Base-by-base conservation (phyloP, 257 asterid species). In the Fraxinus excelsior region DNA sequence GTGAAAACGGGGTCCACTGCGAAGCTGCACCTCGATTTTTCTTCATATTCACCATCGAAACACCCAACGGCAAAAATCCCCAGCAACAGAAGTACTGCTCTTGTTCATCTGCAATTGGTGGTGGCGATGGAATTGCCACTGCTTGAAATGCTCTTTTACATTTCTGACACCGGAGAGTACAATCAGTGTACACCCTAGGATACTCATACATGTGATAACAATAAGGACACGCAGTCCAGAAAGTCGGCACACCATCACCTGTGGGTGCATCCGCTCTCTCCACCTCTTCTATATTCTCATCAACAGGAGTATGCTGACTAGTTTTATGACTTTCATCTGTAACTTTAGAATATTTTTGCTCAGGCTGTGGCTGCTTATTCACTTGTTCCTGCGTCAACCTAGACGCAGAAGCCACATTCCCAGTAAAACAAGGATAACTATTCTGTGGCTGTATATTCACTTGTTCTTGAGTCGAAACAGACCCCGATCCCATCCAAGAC, bases 171-270 rank as follows among this genome's bases (percentile, higher is more conserved):
- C 88, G 80, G 71, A 96, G 38, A 10, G 89, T 87, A 82, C 97
- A 93, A 16, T 93, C 97, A 25, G 68, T 80, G 75, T 95, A 95
- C 71, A 82, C 67, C 78, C 53, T 80, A 71, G 93, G 92, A 81
- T 90, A 93, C 88, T 93, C 96, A 14, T 87, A 94, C 97, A 96
- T 91, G 79, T 91, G 84, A 80, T 81, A 96, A 72, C 99, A 96
- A 51, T 93, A 93, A 14, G 99, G 99, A 70, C 99, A 95, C 0
- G 98, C 86, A 0, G 97, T 93, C 97, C 97, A 93, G 60, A 94
- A 87, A 58, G 82, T 77, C 44, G 69, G 65, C 2, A 73, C 90
- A 7, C 69, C 87, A 32, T 67, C 83, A 56, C 69, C 76, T 44
- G 56, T 76, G 3, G 88, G 73, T 0, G 34, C 87, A 53, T 72